A percentile compares a stretch with the other conserved stretches of the same genome.
Evolutionary conservation across 2,329 filamentous ascomycete genomes (phyloP).

Genomic region (Monosporascus sp.): DNA sequence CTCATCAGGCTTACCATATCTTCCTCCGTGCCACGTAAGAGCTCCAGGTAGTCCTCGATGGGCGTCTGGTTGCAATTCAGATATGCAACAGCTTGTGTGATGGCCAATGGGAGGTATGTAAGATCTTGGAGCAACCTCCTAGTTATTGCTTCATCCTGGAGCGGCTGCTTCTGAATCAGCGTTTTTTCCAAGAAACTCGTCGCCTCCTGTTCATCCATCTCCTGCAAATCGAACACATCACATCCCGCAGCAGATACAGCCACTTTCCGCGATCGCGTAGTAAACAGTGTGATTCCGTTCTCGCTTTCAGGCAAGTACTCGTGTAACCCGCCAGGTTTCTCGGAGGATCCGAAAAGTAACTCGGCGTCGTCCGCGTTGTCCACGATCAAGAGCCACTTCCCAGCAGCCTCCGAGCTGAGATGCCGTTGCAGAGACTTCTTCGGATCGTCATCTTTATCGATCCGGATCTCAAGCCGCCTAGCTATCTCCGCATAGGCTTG

Average conservation of each 20-base stretch:
- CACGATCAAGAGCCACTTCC: slow-evolving; percentile 34
- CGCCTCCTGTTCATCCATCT: slow-evolving; percentile 26
- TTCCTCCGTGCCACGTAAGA: slow-evolving; percentile 25
- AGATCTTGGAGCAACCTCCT: slow-evolving; percentile 23
- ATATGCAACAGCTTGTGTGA: slow-evolving; percentile 33
- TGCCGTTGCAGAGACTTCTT: slow-evolving; percentile 50
- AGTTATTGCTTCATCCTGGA: slow-evolving; percentile 5
- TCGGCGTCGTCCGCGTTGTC: slow-evolving; percentile 36
- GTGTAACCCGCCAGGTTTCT: slow-evolving; percentile 11
- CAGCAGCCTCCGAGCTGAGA: slow-evolving; percentile 19
- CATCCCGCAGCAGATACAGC: slow-evolving; percentile 19
- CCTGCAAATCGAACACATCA: slow-evolving; percentile 22
- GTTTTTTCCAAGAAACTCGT: slow-evolving; percentile 19
- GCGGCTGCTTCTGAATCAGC: slow-evolving; percentile 14
- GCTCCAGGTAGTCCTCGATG: slow-evolving; percentile 26
- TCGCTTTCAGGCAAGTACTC: slow-evolving; percentile 29
- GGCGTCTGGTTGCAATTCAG: slow-evolving; percentile 23
- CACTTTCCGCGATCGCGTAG: slow-evolving; percentile 29
- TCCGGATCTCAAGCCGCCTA: slow-evolving; percentile 25
- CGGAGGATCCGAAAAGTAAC: slow-evolving; percentile 13
- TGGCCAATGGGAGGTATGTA: slow-evolving; percentile 32
- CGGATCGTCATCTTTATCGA: slow-evolving; percentile 50
- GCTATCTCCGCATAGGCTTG: slow-evolving; percentile 31
- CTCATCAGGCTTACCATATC: slow-evolving; percentile 26
- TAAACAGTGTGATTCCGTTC: slow-evolving; percentile 29